Conservation (phyloP, 1,284 basidiomycete genomes). For the Bondarzewia mesenterica region DNA sequence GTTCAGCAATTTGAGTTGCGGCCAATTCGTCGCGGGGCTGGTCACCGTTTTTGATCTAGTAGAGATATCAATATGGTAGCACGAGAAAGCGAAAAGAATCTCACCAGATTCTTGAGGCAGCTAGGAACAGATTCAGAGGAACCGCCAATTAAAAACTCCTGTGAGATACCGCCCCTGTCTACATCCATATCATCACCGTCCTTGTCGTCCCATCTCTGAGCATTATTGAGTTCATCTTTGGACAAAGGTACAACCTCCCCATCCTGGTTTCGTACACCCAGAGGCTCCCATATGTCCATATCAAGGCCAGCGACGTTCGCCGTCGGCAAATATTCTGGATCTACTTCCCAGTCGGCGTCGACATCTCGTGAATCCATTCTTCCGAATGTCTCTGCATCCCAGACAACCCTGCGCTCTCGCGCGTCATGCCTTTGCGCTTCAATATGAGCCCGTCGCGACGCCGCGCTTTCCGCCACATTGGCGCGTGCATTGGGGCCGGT, state of each 20-base stretch:
- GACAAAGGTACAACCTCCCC: constrained; percentile 21
- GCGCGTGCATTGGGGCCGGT: constrained; percentile 27
- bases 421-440: constrained; percentile 46
- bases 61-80: not conserved
- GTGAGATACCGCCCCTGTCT: constrained; percentile 12
- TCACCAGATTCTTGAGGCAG: constrained; percentile 49
- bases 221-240: not conserved
- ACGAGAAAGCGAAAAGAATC: constrained; percentile 7
- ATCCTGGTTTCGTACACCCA: constrained; percentile 25
- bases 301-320: constrained; percentile 13
- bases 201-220: not conserved
- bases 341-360: constrained; percentile 23
- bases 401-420: constrained; percentile 31
- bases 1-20: constrained; percentile 7
- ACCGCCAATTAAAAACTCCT: constrained; percentile 43
- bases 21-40: too few relatives aligned
- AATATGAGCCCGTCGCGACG: constrained; percentile 40
- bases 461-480: constrained; percentile 48
- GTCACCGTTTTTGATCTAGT: not conserved
- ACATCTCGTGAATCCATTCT: constrained; percentile 16
- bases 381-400: constrained; percentile 31
- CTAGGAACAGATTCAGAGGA: constrained; percentile 43
- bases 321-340: constrained; percentile 16
- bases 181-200: constrained; percentile 8
- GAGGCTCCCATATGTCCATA: constrained; percentile 15